Percentiles rank a stretch among this genome's conserved stretches.
phyloP scores from a whole-genome alignment of 2,329 filamentous ascomycete species.

The Fusarium sp. region DNA sequence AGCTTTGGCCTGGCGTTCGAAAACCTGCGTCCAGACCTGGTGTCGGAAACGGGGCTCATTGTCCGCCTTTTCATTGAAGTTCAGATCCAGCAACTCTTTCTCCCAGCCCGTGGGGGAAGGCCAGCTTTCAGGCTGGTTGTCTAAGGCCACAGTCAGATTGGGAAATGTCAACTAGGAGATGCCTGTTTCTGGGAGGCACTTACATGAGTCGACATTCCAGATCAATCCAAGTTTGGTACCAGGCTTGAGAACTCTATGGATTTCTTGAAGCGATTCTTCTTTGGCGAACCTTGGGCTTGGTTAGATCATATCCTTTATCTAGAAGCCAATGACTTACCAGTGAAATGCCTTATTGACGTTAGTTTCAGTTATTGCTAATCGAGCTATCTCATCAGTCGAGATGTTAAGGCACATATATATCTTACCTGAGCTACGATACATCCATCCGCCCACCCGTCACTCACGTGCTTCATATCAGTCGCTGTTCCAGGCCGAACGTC shows the following conservation, averaged over 20 bases:
- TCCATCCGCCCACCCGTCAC: slow-evolving; percentile 69
- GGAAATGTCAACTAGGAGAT: not conserved
- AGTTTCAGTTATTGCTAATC: slow-evolving; percentile 5
- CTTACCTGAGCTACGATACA: slow-evolving; percentile 75
- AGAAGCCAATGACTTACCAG: slow-evolving; percentile 57
- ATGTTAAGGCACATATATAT: slow-evolving; percentile 8
- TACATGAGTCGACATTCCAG: slow-evolving; percentile 81
- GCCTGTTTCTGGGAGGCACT: slow-evolving; percentile 29
- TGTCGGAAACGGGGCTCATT: slow-evolving; percentile 73
- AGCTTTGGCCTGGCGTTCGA: slow-evolving; percentile 66
- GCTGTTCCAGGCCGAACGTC: slow-evolving; percentile 68
- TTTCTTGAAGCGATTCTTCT: slow-evolving; percentile 69
- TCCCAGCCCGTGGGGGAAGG: slow-evolving; percentile 70
- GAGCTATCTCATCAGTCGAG: not conserved
- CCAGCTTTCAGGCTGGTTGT: slow-evolving; percentile 72
- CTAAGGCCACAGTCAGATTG: slow-evolving; percentile 50
- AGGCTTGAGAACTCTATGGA: slow-evolving; percentile 73
- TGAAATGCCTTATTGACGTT: slow-evolving; percentile 59
- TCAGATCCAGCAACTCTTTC: slow-evolving; percentile 67
- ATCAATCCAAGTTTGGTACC: slow-evolving; percentile 72
- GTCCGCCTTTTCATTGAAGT: slow-evolving; percentile 64
- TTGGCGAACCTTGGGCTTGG: slow-evolving; percentile 70
- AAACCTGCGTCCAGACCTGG: slow-evolving; percentile 70
- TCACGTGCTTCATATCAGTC: slow-evolving; percentile 63
- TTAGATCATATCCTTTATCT: not conserved